Conservation (phyloP, 2,329 filamentous ascomycete genomes). For the Knufia petricola region DNA sequence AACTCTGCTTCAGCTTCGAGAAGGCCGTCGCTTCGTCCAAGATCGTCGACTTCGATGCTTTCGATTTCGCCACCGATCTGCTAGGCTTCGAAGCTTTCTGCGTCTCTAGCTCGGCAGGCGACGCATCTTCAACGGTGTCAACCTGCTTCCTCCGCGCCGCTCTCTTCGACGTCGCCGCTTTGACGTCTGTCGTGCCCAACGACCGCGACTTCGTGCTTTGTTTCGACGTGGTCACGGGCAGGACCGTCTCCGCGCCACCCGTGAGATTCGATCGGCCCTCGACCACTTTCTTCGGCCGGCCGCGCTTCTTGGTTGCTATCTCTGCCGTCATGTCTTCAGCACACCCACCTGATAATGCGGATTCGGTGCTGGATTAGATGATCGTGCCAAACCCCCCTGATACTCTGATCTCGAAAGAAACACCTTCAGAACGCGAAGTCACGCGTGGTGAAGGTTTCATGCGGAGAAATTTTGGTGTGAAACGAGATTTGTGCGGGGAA, state of each 20-base stretch:
- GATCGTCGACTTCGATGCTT: background rate
- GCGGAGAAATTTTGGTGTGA: background rate
- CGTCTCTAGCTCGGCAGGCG: background rate
- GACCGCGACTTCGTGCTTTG: background rate
- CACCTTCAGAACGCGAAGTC: background rate
- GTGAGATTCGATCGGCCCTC: background rate
- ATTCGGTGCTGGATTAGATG: too few relatives aligned
- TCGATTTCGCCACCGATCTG: background rate
- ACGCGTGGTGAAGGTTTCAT: background rate
- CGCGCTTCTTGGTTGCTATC: constrained; percentile 7
- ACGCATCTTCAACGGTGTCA: background rate
- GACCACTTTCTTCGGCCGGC: constrained; percentile 6
- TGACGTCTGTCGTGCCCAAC: background rate
- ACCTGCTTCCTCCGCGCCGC: background rate
- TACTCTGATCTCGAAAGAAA: background rate
- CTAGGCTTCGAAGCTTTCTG: background rate
- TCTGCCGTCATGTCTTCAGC: background rate
- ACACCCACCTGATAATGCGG: too few relatives aligned
- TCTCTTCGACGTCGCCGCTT: constrained; percentile 1
- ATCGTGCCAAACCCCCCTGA: too few relatives aligned
- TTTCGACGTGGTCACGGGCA: background rate
- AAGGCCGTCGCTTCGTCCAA: constrained; percentile 2
- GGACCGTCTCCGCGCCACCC: background rate
- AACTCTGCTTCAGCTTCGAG: background rate
- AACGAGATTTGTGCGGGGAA: background rate